Conservation (phyloP, 2,329 filamentous ascomycete genomes). For the Aspergillus thermomutatus region DNA sequence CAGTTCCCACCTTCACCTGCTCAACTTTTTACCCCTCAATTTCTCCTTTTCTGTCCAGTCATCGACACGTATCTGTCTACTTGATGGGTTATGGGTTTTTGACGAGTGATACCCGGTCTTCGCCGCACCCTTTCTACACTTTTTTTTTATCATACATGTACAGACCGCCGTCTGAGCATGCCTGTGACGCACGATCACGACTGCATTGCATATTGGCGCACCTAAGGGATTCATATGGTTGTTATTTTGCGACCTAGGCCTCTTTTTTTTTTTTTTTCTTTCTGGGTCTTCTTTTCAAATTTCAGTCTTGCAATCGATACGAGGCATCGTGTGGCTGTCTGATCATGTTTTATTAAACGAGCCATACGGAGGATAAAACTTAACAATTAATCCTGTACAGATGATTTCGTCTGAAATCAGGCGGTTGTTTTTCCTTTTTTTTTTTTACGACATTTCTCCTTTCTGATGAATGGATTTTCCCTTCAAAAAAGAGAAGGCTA, state of each 20-base stretch:
- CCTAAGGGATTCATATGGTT: slow-evolving; percentile 25
- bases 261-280: slow-evolving; percentile 13
- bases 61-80: slow-evolving; percentile 3
- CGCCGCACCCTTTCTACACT: slow-evolving; percentile 6
- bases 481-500: slow-evolving; percentile 9
- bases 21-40: slow-evolving; percentile 4
- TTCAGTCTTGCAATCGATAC: slow-evolving; percentile 14
- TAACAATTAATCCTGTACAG: slow-evolving; percentile 33
- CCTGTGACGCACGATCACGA: slow-evolving; percentile 36
- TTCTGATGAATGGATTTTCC: slow-evolving; percentile 5
- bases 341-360: slow-evolving; percentile 22
- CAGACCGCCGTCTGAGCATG: slow-evolving; percentile 20
- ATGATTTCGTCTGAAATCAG: slow-evolving; percentile 21
- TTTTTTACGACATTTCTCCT: slow-evolving; percentile 2
- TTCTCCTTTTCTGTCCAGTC: slow-evolving; percentile 6
- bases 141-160: slow-evolving; percentile 11
- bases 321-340: slow-evolving; percentile 32
- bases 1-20: background rate
- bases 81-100: slow-evolving; percentile 13
- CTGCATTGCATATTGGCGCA: slow-evolving; percentile 41
- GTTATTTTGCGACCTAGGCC: slow-evolving; percentile 19
- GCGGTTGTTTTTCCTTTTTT: slow-evolving; percentile 13
- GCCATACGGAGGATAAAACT: slow-evolving; percentile 13
- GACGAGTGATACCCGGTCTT: slow-evolving; percentile 21
- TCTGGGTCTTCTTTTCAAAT: slow-evolving; percentile 20